Base-by-base conservation (phyloP, 768 basidiomycete species). In the Hysterangium stoloniferum region DNA sequence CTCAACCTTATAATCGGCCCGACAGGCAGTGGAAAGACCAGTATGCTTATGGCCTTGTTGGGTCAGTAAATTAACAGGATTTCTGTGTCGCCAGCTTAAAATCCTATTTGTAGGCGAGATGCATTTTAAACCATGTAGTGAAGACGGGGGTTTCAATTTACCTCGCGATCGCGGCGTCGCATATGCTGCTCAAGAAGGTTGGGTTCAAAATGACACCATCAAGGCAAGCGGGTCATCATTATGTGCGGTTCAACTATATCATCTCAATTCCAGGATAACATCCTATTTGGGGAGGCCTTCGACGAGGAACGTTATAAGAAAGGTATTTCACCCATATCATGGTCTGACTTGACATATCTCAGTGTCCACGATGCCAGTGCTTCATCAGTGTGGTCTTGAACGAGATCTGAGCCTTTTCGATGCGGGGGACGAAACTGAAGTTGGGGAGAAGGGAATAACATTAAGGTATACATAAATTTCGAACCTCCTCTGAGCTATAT, bases 371-470 rank as follows among this genome's bases (percentile, higher is more conserved):
- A 28, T 6, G 9, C 36, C 19, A 61, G 61, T 66, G 29, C 22
- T 62, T 15, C 15, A 53, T 15, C 61, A 62, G 37, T 62, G 61
- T 41, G 61, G 62, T 11, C 53, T 71, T 0, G 63, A 67, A 40
- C 61, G 63, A 25, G 69, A 71, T 58, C 50, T 71, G 6, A 61
- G 58, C 25, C 46, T 71, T 15, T 66, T 69, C 44, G 64, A 73
- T 17, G 73, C 73, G 12, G 75, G 76, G 0, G 76, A 78, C 53
- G 46, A 66, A 48, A 77, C 76, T 6, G 76, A 78, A 54, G 73
- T 81, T n/a, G 79, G 79, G 12, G 79, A 81, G 54, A 79, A 77
- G 57, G 79, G 79, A 5, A 55, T 77, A 3, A 76, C 70, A 2
- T 53, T 71, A 25, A 70, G 68, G 68, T 64, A 42, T 11, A 57